Base-by-base conservation (phyloP, 2,329 filamentous ascomycete genomes). In the Teratosphaeria epicoccoides region DNA sequence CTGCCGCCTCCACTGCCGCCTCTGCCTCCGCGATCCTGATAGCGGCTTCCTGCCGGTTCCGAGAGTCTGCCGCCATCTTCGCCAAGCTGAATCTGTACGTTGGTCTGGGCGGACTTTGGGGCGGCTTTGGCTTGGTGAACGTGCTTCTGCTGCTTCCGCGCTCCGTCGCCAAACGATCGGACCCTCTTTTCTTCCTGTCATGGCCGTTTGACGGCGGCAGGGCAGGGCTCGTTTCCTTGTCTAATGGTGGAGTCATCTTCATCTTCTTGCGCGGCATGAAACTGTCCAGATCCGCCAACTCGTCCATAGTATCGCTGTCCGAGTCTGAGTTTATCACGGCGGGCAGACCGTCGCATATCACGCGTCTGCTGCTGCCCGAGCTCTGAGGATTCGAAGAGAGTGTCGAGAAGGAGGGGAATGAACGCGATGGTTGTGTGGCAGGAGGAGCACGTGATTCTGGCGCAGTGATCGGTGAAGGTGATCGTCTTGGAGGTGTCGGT, bases 321-420 rank as follows among this genome's bases (percentile, higher is more conserved):
- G 66, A 66, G 47, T 68, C 66, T 1, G 67, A 69, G 28, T 68
- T 64, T 9, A 61, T 76, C 40, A 90, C 72, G 2, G 76, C 65
- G 51, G 75, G 67, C 49, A 74, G 65, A 2, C 79, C 79, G 59
- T 76, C 71, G 52, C 72, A 85, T 6, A 54, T 54, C 51, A 80
- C 52, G 14, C 71, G 65, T 68, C 59, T 80, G 73, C 65, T 80
- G 70, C 47, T 66, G 52, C 56, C 57, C 12, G 61, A 66, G 56
- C 59, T 63, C 24, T 60, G 29, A 7, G 61, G 61, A 4, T 61
- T 51, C 24, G 57, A 63, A 0, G 66, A 66, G 3, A 66, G 57
- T 2, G 64, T 68, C 17, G 67, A 59, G 50, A 57, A 57, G 43
- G 63, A 61, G 4, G 60, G 57, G 47, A 60, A 62, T 6, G 59